Evolutionary conservation across 768 basidiomycete genomes (phyloP), one percentile per base, ranked within the genome.

Genomic region (Pleurotus pulmonarius): DNA sequence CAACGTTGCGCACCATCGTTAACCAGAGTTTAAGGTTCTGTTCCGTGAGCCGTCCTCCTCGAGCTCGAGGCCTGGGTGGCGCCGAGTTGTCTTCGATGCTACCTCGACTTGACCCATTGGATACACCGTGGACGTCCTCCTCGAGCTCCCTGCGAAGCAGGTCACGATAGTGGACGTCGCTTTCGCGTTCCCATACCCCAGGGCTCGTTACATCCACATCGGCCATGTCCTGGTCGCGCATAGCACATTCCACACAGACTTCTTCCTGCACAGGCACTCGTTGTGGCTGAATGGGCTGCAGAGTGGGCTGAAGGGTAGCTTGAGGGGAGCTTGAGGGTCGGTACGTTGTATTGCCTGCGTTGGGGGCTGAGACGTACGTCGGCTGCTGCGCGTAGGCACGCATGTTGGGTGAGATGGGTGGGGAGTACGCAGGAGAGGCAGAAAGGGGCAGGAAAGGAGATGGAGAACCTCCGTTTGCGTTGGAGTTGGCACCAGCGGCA

Each of bases 181-280:
- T 94, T 60, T 88, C 88, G 39, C 97, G 80, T 0, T 91, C 92
- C 97, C 97, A 99, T 6, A 90, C 81, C 1, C 94, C 92, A 8
- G 87, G 84, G 25, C 86, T 83, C 3, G 86, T 82, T 18, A 97
- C 97, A 68, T 91, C 83, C 22, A 99, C 93, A 68, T 97, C 95
- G 7, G 88, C 92, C 90, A 99, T 93, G 68, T 99, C 97, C 66
- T 96, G 85, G 70, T 99, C 97, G 29, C 97, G 87, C 95, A 98
- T 98, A 57, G 97, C 89, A 67, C 97, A 99, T 70, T 98, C 97
- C 37, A 97, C 78, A 63, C 96, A 99, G 26, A 98, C 75, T 69
- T 98, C 96, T 63, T 91, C 89, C 60, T 82, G 85, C n/a, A 75
- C 81, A 12, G 75, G 82, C 16, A 53, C 51, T 41, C 51, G 37